phyloP scores from a whole-genome alignment of 192 early-diverging fungal species.

The Coemansia sp. region DNA sequence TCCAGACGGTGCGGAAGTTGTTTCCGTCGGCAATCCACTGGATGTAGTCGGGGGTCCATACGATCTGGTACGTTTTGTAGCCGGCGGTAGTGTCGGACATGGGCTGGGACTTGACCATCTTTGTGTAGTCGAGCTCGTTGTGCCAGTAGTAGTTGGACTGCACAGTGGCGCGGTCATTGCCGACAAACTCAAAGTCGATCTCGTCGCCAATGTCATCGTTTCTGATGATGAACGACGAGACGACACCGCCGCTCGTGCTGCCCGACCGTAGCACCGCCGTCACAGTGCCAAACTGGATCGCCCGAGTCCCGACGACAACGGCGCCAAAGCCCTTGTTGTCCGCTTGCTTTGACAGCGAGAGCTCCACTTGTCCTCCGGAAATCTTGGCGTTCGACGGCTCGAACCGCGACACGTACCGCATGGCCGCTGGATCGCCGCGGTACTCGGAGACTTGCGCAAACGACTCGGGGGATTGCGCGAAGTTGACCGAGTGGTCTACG shows the following conservation, averaged over 20 bases:
- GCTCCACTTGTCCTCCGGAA: slow-evolving; percentile 43
- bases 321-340: slow-evolving; percentile 58
- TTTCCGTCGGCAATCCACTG: slow-evolving; percentile 55
- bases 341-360: slow-evolving; percentile 46
- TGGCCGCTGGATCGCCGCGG: slow-evolving; percentile 53
- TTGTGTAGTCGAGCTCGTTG: slow-evolving; percentile 57
- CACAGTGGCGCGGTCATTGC: slow-evolving; percentile 49
- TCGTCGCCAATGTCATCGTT: slow-evolving; percentile 61
- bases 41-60: slow-evolving; percentile 60
- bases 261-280: slow-evolving; percentile 57
- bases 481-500: slow-evolving; percentile 34
- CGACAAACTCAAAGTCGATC: slow-evolving; percentile 69
- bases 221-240: slow-evolving; percentile 60
- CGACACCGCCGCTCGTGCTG: slow-evolving; percentile 54
- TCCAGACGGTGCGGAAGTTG: slow-evolving; percentile 51
- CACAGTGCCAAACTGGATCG: slow-evolving; percentile 62
- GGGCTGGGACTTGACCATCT: slow-evolving; percentile 43
- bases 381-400: slow-evolving; percentile 56
- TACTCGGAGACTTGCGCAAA: slow-evolving; percentile 48
- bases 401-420: slow-evolving; percentile 57
- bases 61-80: slow-evolving; percentile 59
- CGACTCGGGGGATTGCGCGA: slow-evolving; percentile 9
- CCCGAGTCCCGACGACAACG: slow-evolving; percentile 56
- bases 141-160: slow-evolving; percentile 67
- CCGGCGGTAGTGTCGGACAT: slow-evolving; percentile 42